These are phyloP conservation scores for Xylariaceae sp. DNA, from an alignment of 2,329 filamentous ascomycete genomes.

Conservation along the genomic window DNA sequence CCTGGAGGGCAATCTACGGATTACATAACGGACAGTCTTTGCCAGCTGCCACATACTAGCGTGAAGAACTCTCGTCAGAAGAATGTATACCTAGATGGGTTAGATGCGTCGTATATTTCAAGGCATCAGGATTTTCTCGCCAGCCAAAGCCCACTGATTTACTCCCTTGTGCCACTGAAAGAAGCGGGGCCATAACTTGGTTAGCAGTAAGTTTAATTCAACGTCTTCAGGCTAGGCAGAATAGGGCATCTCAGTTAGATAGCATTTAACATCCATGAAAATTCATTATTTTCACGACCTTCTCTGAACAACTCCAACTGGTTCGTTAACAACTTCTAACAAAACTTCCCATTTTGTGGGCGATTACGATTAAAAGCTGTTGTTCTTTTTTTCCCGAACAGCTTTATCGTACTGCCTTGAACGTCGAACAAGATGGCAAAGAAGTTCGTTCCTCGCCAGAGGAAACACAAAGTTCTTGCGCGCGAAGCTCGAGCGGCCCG, in stretches of 20 bases:
- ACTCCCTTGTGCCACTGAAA: no score
- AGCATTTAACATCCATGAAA: no score
- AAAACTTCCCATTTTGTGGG: background rate
- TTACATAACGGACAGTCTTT: slow-evolving; percentile 30
- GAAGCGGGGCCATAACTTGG: no score
- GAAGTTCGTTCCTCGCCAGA: slow-evolving; percentile 58
- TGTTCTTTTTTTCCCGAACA: slow-evolving; percentile 4
- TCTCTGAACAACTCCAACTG: no score
- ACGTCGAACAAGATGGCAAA: slow-evolving; percentile 40
- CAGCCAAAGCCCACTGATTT: no score
- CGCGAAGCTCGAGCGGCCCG: slow-evolving; percentile 55
- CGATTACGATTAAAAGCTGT: background rate
- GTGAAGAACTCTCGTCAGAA: background rate
- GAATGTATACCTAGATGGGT: background rate
- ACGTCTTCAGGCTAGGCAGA: no score
- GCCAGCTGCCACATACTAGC: slow-evolving; percentile 10
- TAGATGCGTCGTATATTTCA: background rate
- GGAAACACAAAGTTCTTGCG: slow-evolving; percentile 65
- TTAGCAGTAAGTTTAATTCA: no score
- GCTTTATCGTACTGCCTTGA: slow-evolving; percentile 15
- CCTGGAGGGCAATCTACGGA: background rate
- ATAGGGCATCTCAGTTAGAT: no score
- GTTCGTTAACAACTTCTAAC: no score
- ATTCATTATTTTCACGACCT: no score
- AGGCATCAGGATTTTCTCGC: no score